A percentile compares a stretch with the other conserved stretches of the same genome.
These are phyloP conservation scores for Parietaria judaica DNA, from an alignment of 306 rosid genomes.

Conservation along the genomic window DNA sequence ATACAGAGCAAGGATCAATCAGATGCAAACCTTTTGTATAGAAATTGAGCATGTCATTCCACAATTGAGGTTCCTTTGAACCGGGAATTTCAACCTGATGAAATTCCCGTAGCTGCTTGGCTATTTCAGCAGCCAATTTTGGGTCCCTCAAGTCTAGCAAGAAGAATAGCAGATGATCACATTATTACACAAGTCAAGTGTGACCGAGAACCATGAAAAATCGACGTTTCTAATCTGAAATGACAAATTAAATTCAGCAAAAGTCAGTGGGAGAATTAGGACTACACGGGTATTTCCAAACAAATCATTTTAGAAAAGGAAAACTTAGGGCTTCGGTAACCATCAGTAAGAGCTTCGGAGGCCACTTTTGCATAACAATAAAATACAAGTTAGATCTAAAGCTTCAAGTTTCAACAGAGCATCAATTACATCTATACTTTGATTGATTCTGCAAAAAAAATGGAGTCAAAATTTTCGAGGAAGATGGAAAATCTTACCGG, in stretches of 20 bases:
- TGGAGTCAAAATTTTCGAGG: neutral
- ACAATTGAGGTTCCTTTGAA: constrained; percentile 81
- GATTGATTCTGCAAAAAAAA: neutral
- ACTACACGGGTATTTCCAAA: no score
- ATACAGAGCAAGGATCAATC: constrained; percentile 2
- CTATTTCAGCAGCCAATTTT: constrained; percentile 67
- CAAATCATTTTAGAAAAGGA: no score
- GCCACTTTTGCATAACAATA: no score
- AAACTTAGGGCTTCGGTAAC: no score
- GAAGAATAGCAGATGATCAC: constrained; percentile 22
- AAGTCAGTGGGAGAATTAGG: no score
- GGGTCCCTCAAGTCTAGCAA: constrained; percentile 72
- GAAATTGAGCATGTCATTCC: constrained; percentile 75
- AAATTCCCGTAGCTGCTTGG: constrained; percentile 55
- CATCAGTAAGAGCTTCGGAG: no score
- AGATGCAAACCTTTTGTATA: constrained; percentile 57
- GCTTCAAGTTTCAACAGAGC: no score
- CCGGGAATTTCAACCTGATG: constrained; percentile 81
- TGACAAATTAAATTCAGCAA: no score
- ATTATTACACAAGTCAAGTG: constrained; percentile 22
- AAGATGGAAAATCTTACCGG: constrained; percentile 49
- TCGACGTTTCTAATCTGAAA: no score
- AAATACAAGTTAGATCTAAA: no score
- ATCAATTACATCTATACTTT: no score
- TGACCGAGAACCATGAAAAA: constrained; percentile 8